Evolutionary conservation across 2,329 filamentous ascomycete genomes (phyloP).

Genomic region (Arthrocladium fulminans): DNA sequence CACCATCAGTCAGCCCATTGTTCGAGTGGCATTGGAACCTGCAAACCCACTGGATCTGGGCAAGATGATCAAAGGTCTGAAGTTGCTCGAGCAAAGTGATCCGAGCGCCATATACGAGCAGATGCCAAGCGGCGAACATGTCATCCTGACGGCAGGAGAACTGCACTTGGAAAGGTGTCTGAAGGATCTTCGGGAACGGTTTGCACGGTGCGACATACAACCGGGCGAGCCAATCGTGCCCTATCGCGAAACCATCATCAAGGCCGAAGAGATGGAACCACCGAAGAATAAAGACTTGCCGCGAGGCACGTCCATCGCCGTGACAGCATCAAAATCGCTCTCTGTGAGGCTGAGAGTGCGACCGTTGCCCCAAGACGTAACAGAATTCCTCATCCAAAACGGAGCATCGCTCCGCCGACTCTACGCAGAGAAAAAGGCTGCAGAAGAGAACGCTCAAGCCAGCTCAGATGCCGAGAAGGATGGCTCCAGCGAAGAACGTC

Average conservation of each 20-base stretch:
- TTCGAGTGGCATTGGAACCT: conserved; percentile 90
- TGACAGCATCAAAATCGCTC: conserved; percentile 79
- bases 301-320: conserved; percentile 65
- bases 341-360: conserved; percentile 66
- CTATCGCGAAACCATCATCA: conserved; percentile 85
- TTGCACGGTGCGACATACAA: conserved; percentile 89
- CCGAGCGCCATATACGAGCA: conserved; percentile 95
- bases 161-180: conserved; percentile 88
- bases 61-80: conserved; percentile 86
- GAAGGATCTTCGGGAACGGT: conserved; percentile 85
- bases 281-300: conserved; percentile 78
- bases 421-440: conserved; percentile 59
- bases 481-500: conserved; percentile 16
- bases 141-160: conserved; percentile 87
- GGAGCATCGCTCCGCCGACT: conserved; percentile 67
- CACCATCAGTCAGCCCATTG: conserved; percentile 76
- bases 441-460: conserved; percentile 33
- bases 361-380: conserved; percentile 68
- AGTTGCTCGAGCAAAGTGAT: conserved; percentile 84
- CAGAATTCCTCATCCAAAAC: conserved; percentile 77
- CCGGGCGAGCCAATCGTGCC: conserved; percentile 90
- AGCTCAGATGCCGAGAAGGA: conserved; percentile 28
- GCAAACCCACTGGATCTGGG: conserved; percentile 81
- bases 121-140: conserved; percentile 85
- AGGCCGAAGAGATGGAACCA: conserved; percentile 64